These are phyloP conservation scores for Trichoderma brevicompactum DNA, from an alignment of 2,329 filamentous ascomycete species.

Conservation along the genomic window DNA sequence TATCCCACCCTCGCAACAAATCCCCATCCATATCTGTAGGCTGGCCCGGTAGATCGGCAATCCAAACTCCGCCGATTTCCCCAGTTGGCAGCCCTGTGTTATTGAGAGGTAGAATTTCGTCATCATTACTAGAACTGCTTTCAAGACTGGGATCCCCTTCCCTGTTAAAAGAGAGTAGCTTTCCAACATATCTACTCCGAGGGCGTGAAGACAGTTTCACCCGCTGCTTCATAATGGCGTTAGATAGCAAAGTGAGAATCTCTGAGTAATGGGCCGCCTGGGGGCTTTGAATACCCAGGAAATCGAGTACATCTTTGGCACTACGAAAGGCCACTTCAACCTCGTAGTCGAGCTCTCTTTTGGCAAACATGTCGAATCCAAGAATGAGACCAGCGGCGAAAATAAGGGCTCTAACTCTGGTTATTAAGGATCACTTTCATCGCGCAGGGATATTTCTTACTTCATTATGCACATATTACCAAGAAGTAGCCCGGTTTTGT, in stretches of 20 bases:
- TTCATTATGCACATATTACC: conserved; percentile 64
- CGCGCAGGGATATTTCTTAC: conserved; percentile 41
- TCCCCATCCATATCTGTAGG: conserved; percentile 29
- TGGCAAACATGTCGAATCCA: conserved; percentile 60
- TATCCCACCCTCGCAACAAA: conserved; percentile 38
- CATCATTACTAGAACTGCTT: not conserved
- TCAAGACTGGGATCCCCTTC: not conserved
- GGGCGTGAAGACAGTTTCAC: conserved; percentile 33
- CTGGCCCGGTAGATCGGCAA: conserved; percentile 20
- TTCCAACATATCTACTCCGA: conserved; percentile 38
- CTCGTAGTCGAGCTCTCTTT: conserved; percentile 49
- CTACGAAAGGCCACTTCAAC: conserved; percentile 55
- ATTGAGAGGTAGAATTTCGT: not conserved
- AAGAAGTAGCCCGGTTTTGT: conserved; percentile 49
- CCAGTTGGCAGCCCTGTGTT: not conserved
- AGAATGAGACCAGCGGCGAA: conserved; percentile 62
- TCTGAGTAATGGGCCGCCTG: conserved; percentile 63
- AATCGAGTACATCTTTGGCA: conserved; percentile 54
- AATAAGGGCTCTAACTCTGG: conserved; percentile 50
- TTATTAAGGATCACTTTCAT: not conserved
- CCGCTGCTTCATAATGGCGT: conserved; percentile 50
- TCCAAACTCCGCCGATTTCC: conserved; percentile 28
- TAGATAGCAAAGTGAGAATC: conserved; percentile 54
- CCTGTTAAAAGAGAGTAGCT: conserved; percentile 35
- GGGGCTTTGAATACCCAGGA: conserved; percentile 54